Evolutionary conservation across 371 early-diverging fungal genomes (phyloP), one percentile per base, ranked within the genome.

Genomic region (Coemansia sp.): DNA sequence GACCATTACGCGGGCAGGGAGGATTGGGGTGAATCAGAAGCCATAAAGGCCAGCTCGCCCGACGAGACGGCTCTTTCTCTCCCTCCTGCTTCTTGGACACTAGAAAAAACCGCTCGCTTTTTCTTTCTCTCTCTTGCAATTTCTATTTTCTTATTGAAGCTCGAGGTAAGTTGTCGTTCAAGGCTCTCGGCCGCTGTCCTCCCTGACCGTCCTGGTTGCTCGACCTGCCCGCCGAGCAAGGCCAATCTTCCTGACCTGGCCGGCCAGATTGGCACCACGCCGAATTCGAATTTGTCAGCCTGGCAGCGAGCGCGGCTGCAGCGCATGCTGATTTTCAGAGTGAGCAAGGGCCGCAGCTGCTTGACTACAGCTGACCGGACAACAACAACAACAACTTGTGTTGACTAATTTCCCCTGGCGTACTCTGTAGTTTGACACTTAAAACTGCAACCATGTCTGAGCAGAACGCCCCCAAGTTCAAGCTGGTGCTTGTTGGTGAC

Each of bases 401-500:
- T 35, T 54, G 7, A 45, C 32, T 36, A 47, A 16, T 53, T 53
- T 11, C 7, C 35, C 13, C 30, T 50, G 26, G 50, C 38, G 35
- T 11, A n/a, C 16, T 45, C 45, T 62, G 53, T 68, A 68, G 56
- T 36, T 50, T 58, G 49, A 43, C 55, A 48, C 48, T 47, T 42
- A 36, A 63, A 62, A 59, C 36, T 51, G 40, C 57, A 52, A 69
- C 56, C 48, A 76, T 76, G 79, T 63, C 70, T 45, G 80, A 77
- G 4, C 36, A 36, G 40, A 49, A 53, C 40, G 70, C 72, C 54
- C 91, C 92, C 70, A 86, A 86, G 66, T 92, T 93, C 81, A 93
- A 92, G 80, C 88, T 93, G 56, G 92, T 93, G 57, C 87, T 92
- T 67, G 98, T 99, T 78, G 99, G 99, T 68, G 99, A 99, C 83